Evolutionary conservation across 208 protist genomes (phyloP), one percentile per base, ranked within the genome.

Genomic region (Leishmania turanica): DNA sequence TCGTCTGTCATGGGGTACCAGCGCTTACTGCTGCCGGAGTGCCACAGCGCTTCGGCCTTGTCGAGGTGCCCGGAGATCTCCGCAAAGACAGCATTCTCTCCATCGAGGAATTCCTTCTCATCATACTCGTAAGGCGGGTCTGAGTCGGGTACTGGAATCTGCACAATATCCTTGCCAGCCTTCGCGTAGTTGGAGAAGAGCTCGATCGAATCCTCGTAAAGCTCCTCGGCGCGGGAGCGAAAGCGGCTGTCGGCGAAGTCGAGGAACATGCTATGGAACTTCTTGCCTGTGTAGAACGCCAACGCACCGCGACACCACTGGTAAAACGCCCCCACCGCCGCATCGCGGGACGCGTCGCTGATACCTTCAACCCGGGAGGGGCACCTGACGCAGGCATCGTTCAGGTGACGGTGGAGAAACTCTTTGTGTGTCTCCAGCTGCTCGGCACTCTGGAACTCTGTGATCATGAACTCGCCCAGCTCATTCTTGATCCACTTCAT

Each of bases 1-100:
- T 97, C 93, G 69, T 97, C 95, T 13, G 83, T 91, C 81, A 96
- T 87, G 45, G 92, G 92, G 80, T 96, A 97, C 93, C 92, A 97
- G n/a, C 95, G 91, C 71, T 91, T 92, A 11, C 89, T 90, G 42
- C 89, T 92, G 58, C 95, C 95, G 40, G 89, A 91, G 86, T 96
- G 92, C 93, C 95, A 97, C 27, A 97, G 64, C 37, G 84, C 89
- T 78, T 97, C 93, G 21, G 95, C 95, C 81, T 95, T 95, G 77
- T 95, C 92, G 7, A 97, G 77, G n/a, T 94, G 78, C 40, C 93
- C 95, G 70, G 77, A 89, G 40, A 96, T 88, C 75, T 97, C 95
- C 2, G 89, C 92, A 51, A 93, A 92, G 69, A 96, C 84, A 60
- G 91, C 93, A 75, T 91, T 96, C 79, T 96, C 95, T 31, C 95